Evolutionary conservation across 2,329 filamentous ascomycete species (phyloP).

Genomic region (Grosmannia serpens): DNA sequence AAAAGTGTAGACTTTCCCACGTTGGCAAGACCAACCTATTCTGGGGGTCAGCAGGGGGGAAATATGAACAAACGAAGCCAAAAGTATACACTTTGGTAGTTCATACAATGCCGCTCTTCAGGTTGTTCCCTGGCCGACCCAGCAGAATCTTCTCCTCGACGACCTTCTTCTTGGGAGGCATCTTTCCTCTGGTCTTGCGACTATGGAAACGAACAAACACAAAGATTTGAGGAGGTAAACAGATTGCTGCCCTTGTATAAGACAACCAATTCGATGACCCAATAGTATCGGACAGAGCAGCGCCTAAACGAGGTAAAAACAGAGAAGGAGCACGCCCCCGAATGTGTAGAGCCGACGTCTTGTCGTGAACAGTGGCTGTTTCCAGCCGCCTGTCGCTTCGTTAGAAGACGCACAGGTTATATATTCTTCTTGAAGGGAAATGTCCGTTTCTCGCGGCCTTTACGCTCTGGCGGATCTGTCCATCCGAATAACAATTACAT

Average conservation of each 20-base stretch:
- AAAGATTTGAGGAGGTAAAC: constrained; percentile 29
- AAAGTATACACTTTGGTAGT: constrained; percentile 8
- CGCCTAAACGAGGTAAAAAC: constrained; percentile 30
- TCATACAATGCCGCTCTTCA: constrained; percentile 97
- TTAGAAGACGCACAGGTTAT: not conserved
- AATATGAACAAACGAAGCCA: not conserved
- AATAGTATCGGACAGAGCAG: not conserved
- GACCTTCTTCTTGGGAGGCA: constrained; percentile 80
- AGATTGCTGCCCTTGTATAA: not conserved
- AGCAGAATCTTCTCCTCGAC: constrained; percentile 83
- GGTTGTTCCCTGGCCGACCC: constrained; percentile 90
- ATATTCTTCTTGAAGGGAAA: not conserved
- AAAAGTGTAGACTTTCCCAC: constrained; percentile 99
- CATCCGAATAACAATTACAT: not conserved
- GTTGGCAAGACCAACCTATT: constrained; percentile 90
- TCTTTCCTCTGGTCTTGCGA: constrained; percentile 48
- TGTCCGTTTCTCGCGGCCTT: not conserved
- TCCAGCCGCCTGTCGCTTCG: constrained; percentile 6
- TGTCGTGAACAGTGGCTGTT: constrained; percentile 14
- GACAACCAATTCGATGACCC: not conserved
- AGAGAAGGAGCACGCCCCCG: constrained; percentile 9
- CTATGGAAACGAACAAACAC: constrained; percentile 22
- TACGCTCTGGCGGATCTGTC: not conserved
- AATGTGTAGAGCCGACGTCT: constrained; percentile 29
- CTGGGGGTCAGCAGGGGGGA: constrained; percentile 8